phyloP scores from a whole-genome alignment of 441 rosid genomes.

The Gossypium schwendimanii region DNA sequence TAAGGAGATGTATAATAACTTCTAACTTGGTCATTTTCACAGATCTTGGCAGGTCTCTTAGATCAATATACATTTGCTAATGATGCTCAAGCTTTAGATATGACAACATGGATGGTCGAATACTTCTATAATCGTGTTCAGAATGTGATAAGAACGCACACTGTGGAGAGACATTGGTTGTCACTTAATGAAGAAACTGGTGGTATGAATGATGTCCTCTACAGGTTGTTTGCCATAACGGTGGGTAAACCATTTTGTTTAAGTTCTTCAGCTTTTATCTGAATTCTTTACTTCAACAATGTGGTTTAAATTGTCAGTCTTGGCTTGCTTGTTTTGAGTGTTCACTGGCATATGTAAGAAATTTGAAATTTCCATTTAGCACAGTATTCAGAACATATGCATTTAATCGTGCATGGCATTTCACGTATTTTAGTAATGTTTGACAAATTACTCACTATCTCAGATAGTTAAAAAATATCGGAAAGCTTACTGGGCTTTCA shows the following conservation, averaged over 20 bases:
- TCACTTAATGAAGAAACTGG: constrained; percentile 63
- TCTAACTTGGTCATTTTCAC: constrained; percentile 10
- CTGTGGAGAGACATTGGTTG: constrained; percentile 46
- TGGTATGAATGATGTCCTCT: constrained; percentile 68
- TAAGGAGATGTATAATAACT: background rate
- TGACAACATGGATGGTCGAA: constrained; percentile 56
- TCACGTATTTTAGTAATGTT: background rate
- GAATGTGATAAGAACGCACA: constrained; percentile 37
- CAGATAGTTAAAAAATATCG: background rate
- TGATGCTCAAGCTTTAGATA: constrained; percentile 40
- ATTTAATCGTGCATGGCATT: background rate
- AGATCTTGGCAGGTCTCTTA: constrained; percentile 55
- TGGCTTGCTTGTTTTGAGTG: background rate
- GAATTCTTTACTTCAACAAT: background rate
- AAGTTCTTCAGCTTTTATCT: background rate
- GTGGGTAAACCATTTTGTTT: constrained; percentile 20
- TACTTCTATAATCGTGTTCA: constrained; percentile 54
- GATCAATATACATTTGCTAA: constrained; percentile 46
- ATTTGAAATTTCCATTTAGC: background rate
- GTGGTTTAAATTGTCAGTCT: background rate
- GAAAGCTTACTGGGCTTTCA: background rate
- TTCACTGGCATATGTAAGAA: background rate
- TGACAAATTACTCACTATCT: background rate
- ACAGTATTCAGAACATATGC: background rate
- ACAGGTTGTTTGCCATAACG: constrained; percentile 39